Evolutionary conservation across 441 rosid genomes (phyloP), one percentile per base, ranked within the genome.

Genomic region (Biscutella auriculata): DNA sequence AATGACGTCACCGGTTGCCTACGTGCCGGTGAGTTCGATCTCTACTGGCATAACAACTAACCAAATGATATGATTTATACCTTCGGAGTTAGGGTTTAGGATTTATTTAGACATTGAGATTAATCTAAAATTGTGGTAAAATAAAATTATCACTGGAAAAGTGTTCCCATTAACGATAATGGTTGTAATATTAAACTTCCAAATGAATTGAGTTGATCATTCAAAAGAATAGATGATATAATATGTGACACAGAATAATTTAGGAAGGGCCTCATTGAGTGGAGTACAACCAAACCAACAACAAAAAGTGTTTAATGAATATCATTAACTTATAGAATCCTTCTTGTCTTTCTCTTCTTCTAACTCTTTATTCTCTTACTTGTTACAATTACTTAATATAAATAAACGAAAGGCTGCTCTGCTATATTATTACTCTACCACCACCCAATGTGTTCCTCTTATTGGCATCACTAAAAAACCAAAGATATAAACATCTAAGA

Each of bases 241-340:
- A 28, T 11, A 12, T 11, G 23, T n/a, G 30, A 29, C 51, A 48
- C 47, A 40, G 5, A 32, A 56, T 49, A 30, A 13, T 52, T 12
- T 59, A 44, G 30, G 60, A 58, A 50, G 30, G 8, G 14, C 46
- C 44, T 46, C 14, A 32, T 17, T 40, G 23, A 67, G 65, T 67
- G 71, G 67, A 61, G 40, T 47, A 67, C 62, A 60, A 54, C 72
- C 72, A 61, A 67, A 67, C 72, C 67, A 60, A 54, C 72, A 60
- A 60, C 57, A 32, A 8, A 52, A 45, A 37, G 62, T 29, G 37
- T 36, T 45, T 17, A 21, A 5, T 34, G 9, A 52, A 52, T 52
- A 36, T 15, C 13, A 16, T 13, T 21, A 14, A 28, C 26, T 35
- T 59, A 5, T 23, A 37, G 56, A n/a, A 45, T 39, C 32, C 30